Percentiles rank a stretch among this genome's conserved stretches.
phyloP scores from a whole-genome alignment of 495 filamentous ascomycete genomes.

The Lasiosphaeria miniovina region DNA sequence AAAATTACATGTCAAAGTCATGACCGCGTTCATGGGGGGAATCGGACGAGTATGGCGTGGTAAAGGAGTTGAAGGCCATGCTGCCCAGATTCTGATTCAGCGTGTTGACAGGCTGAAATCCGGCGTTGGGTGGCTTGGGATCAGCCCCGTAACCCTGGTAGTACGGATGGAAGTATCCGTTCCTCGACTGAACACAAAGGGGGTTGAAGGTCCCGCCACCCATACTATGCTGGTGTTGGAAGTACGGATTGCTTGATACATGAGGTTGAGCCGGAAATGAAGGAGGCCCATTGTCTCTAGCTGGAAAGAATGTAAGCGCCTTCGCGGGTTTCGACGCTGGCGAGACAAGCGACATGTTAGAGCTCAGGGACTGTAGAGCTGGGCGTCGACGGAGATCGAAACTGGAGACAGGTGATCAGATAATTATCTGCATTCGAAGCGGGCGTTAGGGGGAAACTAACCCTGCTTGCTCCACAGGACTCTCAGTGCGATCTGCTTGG shows the following conservation, averaged over 20 bases:
- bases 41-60: constrained; percentile 17
- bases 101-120: constrained; percentile 23
- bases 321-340: constrained; percentile 16
- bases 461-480: constrained; percentile 28
- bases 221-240: constrained; percentile 31
- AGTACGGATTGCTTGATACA: constrained; percentile 27
- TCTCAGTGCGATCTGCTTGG: constrained; percentile 24
- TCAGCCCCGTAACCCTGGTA: constrained; percentile 32
- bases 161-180: constrained; percentile 32
- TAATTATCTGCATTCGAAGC: not conserved
- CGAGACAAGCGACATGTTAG: constrained; percentile 19
- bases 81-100: constrained; percentile 18
- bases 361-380: constrained; percentile 23
- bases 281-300: constrained; percentile 10
- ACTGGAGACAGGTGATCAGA: constrained; percentile 8
- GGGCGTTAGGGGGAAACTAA: constrained; percentile 12
- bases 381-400: constrained; percentile 24
- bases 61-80: constrained; percentile 20
- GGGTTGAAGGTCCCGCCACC: constrained; percentile 40
- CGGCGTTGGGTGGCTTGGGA: constrained; percentile 24
- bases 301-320: constrained; percentile 16
- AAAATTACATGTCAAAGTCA: constrained; percentile 17
- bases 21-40: constrained; percentile 14
- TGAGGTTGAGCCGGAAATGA: constrained; percentile 22
- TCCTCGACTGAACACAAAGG: constrained; percentile 36